Evolutionary conservation across 768 basidiomycete genomes (phyloP).

Genomic region (Tulasnella sp.): DNA sequence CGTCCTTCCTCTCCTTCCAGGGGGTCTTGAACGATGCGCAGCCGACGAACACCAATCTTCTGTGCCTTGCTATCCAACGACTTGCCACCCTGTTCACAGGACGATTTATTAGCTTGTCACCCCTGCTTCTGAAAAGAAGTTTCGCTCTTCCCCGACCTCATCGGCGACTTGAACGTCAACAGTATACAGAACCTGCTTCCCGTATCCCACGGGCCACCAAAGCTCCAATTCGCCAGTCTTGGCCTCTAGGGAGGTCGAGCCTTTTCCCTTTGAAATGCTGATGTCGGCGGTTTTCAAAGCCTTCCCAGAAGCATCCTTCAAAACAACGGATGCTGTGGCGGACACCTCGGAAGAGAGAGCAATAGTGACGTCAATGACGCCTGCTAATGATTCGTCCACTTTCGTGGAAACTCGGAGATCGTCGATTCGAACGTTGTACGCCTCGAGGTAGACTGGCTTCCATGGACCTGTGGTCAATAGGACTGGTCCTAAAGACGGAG

Average conservation of each 20-base stretch:
- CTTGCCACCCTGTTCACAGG: slow-evolving; percentile 45
- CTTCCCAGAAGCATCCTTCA: slow-evolving; percentile 51
- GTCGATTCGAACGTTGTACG: slow-evolving; percentile 59
- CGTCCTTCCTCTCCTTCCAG: slow-evolving; percentile 71
- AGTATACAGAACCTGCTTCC: slow-evolving; percentile 72
- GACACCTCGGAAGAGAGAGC: slow-evolving; percentile 43
- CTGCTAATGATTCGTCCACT: slow-evolving; percentile 11
- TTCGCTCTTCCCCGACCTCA: slow-evolving; percentile 43
- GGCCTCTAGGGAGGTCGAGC: slow-evolving; percentile 50
- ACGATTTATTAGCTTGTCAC: background rate
- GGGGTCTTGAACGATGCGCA: slow-evolving; percentile 72
- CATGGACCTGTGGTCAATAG: slow-evolving; percentile 87
- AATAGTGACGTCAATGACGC: slow-evolving; percentile 3
- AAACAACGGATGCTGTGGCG: slow-evolving; percentile 46
- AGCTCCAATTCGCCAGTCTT: slow-evolving; percentile 57
- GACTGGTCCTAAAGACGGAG: slow-evolving; percentile 52
- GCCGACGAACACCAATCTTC: slow-evolving; percentile 74
- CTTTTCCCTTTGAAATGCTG: slow-evolving; percentile 39
- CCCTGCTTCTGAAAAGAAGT: background rate
- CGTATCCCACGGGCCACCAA: slow-evolving; percentile 86
- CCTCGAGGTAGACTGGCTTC: slow-evolving; percentile 73
- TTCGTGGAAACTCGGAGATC: slow-evolving; percentile 54
- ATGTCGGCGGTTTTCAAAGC: slow-evolving; percentile 38
- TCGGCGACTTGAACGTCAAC: slow-evolving; percentile 56
- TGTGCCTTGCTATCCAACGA: slow-evolving; percentile 52